A percentile compares a stretch with the other conserved stretches of the same genome.
phyloP scores from a whole-genome alignment of 176 grass and related monocot genomes.

The maize (Zea mays) region DNA sequence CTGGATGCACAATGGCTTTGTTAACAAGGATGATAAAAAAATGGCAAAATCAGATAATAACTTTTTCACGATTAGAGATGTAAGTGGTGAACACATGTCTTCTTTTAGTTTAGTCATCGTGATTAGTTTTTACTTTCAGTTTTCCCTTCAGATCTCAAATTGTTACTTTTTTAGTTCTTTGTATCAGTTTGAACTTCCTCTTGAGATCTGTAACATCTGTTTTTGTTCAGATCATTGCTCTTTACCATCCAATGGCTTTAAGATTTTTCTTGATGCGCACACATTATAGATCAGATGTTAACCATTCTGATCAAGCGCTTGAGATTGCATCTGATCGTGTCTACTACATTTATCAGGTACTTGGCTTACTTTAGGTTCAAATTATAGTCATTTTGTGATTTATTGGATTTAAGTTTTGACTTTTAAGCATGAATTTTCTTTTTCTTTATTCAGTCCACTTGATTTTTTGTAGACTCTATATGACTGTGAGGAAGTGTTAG shows the following conservation, averaged over 20 bases:
- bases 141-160: neutral
- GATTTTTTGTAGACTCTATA: slow-evolving; percentile 63
- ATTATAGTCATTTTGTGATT: neutral
- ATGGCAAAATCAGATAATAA: slow-evolving; percentile 80
- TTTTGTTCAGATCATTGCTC: slow-evolving; percentile 66
- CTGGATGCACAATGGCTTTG: slow-evolving; percentile 74
- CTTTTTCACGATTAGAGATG: slow-evolving; percentile 95
- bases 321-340: slow-evolving; percentile 72
- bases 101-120: no score
- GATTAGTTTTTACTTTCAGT: neutral
- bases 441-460: neutral
- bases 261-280: slow-evolving; percentile 97
- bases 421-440: slow-evolving; percentile 1
- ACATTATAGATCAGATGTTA: slow-evolving; percentile 89
- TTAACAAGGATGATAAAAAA: slow-evolving; percentile 69
- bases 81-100: slow-evolving; percentile 38
- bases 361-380: neutral
- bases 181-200: neutral
- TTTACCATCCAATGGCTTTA: slow-evolving; percentile 88
- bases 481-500: slow-evolving; percentile 65
- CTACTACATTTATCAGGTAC: slow-evolving; percentile 96
- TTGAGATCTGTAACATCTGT: neutral
- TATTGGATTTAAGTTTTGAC: neutral
- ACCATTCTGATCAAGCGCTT: slow-evolving; percentile 73
- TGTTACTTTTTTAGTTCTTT: neutral